Base-by-base conservation (phyloP, 306 rosid genomes). In the Quercus robur region DNA sequence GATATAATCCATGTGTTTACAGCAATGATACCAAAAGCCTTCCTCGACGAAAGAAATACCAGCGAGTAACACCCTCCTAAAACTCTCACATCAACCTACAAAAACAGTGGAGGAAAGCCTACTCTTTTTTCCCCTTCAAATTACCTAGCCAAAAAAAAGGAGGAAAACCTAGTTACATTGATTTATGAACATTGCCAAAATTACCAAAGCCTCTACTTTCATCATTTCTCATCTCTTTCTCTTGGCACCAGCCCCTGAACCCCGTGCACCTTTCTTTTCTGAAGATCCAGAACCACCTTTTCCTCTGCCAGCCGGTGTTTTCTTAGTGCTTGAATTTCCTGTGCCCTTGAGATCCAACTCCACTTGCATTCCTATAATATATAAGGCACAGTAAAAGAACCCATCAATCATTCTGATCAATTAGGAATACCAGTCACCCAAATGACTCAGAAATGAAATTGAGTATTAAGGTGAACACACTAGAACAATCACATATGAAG, bases 331-430 rank as follows among this genome's bases (percentile, higher is more conserved):
- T 19, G 92, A 83, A 75, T 69, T 90, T 72, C 82, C 94, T 6
- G 85, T 78, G 56, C 90, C 94, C 86, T 93, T 95, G 84, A 95
- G 81, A 81, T 93, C 94, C 78, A 95, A 80, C 21, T 93, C 88
- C 58, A 93, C 98, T 89, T 87, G 86, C 81, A 78, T 80, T 75
- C 94, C 98, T 93, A 71, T 79, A 84, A 14, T 35, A 78, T 31
- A 76, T 51, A 4, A 63, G 33, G 5, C 4, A 41, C 26, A 4
- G 51, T 56, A 81, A 14, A 13, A 80, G 38, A 78, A 64, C 21
- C n/a, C 74, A 64, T 75, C 56, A 86, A 21, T 12, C 13, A 62
- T 3, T 19, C 23, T 75, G 30, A 25, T 84, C 59, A 15, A 59
- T 67, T 67, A 69, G 84, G 71, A 56, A 80, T 9, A 41, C 7